These are phyloP conservation scores for Zelonia costaricensis DNA, from an alignment of 208 protist genomes.

Conservation along the genomic window DNA sequence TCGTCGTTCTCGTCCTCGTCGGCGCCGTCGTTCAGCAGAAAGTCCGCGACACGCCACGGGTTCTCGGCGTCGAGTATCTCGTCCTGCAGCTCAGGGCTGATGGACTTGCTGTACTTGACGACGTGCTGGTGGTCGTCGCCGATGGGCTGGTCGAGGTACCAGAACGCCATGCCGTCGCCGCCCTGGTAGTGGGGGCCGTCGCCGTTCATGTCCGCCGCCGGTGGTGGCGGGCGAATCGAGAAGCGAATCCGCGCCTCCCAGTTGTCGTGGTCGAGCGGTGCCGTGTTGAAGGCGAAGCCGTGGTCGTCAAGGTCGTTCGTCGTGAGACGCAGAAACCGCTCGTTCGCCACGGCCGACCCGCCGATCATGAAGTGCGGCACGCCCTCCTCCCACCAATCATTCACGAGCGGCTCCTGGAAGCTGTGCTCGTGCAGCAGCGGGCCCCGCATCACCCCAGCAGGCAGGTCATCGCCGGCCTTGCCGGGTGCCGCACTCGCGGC, in stretches of 20 bases:
- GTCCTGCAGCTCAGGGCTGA: constrained; percentile 48
- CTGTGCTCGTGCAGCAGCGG: constrained; percentile 79
- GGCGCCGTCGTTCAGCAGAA: constrained; percentile 64
- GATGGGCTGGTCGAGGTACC: constrained; percentile 81
- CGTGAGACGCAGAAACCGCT: constrained; percentile 82
- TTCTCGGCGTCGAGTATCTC: constrained; percentile 49
- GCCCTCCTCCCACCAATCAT: constrained; percentile 89
- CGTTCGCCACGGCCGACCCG: constrained; percentile 72
- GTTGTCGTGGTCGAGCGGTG: constrained; percentile 66
- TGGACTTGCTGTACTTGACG: constrained; percentile 73
- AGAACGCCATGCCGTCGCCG: constrained; percentile 82
- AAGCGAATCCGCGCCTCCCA: constrained; percentile 80
- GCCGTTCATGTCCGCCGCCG: constrained; percentile 24
- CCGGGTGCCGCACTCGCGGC: too few relatives aligned
- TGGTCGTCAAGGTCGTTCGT: constrained; percentile 64
- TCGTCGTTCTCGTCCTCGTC: constrained; percentile 47
- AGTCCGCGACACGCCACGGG: constrained; percentile 69
- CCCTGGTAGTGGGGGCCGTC: constrained; percentile 50
- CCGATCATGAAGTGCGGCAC: constrained; percentile 89
- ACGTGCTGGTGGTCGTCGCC: constrained; percentile 85
- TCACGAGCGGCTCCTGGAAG: constrained; percentile 69
- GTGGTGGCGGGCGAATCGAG: constrained; percentile 63
- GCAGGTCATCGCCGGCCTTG: constrained; percentile 61
- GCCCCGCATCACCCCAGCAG: constrained; percentile 52
- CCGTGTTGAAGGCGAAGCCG: constrained; percentile 85